A percentile compares a stretch with the other conserved stretches of the same genome.
These are phyloP conservation scores for Fusarium cyanostomum DNA, from an alignment of 2,329 filamentous ascomycete genomes.

Conservation along the genomic window DNA sequence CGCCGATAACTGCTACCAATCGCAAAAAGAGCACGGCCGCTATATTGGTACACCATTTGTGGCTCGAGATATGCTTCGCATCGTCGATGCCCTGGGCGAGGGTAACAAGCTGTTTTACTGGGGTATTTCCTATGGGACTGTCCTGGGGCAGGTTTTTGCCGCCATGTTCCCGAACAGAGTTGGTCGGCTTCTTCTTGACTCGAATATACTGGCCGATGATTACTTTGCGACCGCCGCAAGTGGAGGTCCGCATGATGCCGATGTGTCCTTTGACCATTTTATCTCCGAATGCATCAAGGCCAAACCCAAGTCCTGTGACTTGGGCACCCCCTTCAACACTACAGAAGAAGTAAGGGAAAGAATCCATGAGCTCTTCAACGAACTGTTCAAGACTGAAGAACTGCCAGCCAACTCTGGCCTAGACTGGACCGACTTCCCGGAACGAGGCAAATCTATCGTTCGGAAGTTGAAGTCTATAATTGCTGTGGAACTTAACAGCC, in stretches of 20 bases:
- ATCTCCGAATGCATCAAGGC: constrained; percentile 11
- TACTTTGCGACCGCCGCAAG: not conserved
- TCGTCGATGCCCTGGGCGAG: constrained; percentile 49
- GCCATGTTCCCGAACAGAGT: constrained; percentile 34
- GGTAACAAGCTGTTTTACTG: constrained; percentile 47
- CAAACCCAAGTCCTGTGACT: not conserved
- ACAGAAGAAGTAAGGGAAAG: not conserved
- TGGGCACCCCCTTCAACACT: constrained; percentile 6
- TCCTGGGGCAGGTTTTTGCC: constrained; percentile 23
- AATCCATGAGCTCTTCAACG: not conserved
- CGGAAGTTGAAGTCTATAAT: too few relatives aligned
- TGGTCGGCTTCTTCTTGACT: constrained; percentile 29
- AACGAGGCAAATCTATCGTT: too few relatives aligned
- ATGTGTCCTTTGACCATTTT: constrained; percentile 1
- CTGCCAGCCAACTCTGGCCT: not conserved
- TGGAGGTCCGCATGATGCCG: not conserved
- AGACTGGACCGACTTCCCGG: too few relatives aligned
- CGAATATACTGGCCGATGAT: constrained; percentile 10
- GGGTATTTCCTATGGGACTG: constrained; percentile 38
- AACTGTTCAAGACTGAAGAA: not conserved
- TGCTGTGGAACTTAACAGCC: too few relatives aligned
- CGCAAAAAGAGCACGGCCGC: constrained; percentile 36
- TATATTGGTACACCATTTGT: constrained; percentile 47
- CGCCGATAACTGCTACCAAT: constrained; percentile 34
- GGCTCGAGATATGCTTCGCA: constrained; percentile 51